Percentiles rank a stretch among this genome's conserved stretches.
These are phyloP conservation scores for Boletus reticulatus DNA, from an alignment of 768 basidiomycete species.

Conservation along the genomic window DNA sequence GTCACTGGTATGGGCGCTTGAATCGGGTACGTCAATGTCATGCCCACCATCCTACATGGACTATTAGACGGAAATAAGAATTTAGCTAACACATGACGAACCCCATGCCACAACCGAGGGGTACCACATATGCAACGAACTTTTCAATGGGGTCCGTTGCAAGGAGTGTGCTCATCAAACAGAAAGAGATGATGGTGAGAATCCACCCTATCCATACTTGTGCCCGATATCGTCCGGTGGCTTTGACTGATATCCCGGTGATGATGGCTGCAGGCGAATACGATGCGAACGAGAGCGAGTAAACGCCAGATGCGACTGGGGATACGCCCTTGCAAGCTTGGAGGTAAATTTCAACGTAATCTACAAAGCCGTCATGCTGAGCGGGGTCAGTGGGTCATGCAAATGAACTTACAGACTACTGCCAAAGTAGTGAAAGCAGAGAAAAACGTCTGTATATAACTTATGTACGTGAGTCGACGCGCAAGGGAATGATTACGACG, in stretches of 20 bases:
- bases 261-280: neutral
- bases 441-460: slow-evolving; percentile 29
- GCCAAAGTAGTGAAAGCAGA: slow-evolving; percentile 14
- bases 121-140: slow-evolving; percentile 8
- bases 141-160: slow-evolving; percentile 23
- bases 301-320: slow-evolving; percentile 30
- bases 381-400: neutral
- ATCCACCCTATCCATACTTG: slow-evolving; percentile 35
- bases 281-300: slow-evolving; percentile 1
- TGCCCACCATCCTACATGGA: neutral
- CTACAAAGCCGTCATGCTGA: slow-evolving; percentile 10
- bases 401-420: slow-evolving; percentile 19
- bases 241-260: slow-evolving; percentile 29
- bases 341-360: slow-evolving; percentile 43
- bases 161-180: slow-evolving; percentile 32
- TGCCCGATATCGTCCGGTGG: slow-evolving; percentile 30
- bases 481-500: neutral
- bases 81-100: neutral
- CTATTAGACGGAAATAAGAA: neutral
- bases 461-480: neutral
- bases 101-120: neutral
- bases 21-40: neutral
- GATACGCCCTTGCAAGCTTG: slow-evolving; percentile 38
- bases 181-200: slow-evolving; percentile 33
- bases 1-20: neutral